A percentile compares a stretch with the other conserved stretches of the same genome.
Evolutionary conservation across 345 rosid species (phyloP).

Genomic region (Citrus sp.): DNA sequence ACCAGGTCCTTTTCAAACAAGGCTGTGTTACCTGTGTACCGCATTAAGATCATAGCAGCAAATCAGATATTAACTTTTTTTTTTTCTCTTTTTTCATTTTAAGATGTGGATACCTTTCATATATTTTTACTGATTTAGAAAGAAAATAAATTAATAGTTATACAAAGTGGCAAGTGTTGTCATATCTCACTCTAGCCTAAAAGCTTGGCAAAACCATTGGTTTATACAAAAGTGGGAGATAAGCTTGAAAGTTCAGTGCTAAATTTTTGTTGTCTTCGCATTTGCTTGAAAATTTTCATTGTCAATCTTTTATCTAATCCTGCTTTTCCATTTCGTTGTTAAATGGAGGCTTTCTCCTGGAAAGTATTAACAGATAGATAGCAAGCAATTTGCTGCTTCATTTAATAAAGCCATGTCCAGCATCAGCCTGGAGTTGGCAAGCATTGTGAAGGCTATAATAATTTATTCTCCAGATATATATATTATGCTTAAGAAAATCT

Average conservation of each 20-base stretch:
- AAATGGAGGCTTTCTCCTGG: not conserved
- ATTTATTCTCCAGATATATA: not conserved
- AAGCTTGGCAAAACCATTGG: conserved; percentile 25
- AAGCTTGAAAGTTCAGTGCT: conserved; percentile 7
- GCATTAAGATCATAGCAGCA: conserved; percentile 9
- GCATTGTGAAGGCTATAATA: conserved; percentile 9
- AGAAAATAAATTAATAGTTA: conserved; percentile 18
- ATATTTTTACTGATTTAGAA: not conserved
- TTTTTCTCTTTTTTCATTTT: not conserved
- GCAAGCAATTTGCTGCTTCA: not conserved
- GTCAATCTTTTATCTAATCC: not conserved
- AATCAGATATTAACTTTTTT: not conserved
- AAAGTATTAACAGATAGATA: conserved; percentile 6
- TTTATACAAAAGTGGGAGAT: conserved; percentile 21
- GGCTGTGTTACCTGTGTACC: conserved; percentile 1
- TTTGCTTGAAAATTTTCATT: not conserved
- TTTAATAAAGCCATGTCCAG: not conserved
- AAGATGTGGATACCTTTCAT: not conserved
- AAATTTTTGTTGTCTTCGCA: conserved; percentile 2
- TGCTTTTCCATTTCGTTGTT: not conserved
- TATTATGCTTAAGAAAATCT: too few species aligned
- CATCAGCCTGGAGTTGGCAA: conserved; percentile 15
- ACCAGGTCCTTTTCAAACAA: conserved; percentile 9
- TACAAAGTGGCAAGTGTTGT: conserved; percentile 29
- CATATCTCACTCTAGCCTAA: conserved; percentile 11